Conservation (phyloP, 2,329 filamentous ascomycete species). For the Phaeomoniella chlamydospora region DNA sequence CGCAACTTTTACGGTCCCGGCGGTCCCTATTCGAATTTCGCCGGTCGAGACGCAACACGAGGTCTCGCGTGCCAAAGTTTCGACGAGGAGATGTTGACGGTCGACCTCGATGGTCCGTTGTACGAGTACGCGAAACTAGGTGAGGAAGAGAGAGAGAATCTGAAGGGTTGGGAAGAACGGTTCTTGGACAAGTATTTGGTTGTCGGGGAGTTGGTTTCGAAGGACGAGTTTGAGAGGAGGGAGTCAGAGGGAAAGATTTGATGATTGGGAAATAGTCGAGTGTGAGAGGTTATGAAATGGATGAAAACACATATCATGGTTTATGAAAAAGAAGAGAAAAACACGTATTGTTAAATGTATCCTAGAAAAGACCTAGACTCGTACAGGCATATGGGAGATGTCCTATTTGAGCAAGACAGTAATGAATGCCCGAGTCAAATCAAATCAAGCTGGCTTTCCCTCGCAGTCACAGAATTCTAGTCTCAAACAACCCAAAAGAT, state of each 20-base stretch:
- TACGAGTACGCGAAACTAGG: constrained; percentile 62
- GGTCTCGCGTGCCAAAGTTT: constrained; percentile 86
- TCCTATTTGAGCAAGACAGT: too few species aligned
- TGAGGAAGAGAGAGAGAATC: constrained; percentile 63
- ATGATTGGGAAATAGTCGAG: too few species aligned
- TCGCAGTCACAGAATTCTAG: too few species aligned
- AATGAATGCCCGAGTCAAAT: too few species aligned
- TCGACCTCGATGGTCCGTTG: constrained; percentile 71
- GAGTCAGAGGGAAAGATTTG: background rate
- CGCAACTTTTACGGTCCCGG: constrained; percentile 93
- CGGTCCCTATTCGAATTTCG: constrained; percentile 92
- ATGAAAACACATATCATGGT: too few species aligned
- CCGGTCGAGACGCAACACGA: constrained; percentile 76
- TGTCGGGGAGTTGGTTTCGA: constrained; percentile 69
- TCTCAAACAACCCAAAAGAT: too few species aligned
- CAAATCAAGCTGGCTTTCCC: too few species aligned
- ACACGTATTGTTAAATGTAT: too few species aligned
- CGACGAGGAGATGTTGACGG: constrained; percentile 86
- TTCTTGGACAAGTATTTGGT: constrained; percentile 90
- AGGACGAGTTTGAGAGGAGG: background rate
- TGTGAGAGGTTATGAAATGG: background rate
- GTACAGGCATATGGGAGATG: too few species aligned
- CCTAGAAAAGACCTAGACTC: too few species aligned
- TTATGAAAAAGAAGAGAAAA: too few species aligned
- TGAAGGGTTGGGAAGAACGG: constrained; percentile 83